Evolutionary conservation across 768 basidiomycete genomes (phyloP).

Genomic region (Auricularia sp.): DNA sequence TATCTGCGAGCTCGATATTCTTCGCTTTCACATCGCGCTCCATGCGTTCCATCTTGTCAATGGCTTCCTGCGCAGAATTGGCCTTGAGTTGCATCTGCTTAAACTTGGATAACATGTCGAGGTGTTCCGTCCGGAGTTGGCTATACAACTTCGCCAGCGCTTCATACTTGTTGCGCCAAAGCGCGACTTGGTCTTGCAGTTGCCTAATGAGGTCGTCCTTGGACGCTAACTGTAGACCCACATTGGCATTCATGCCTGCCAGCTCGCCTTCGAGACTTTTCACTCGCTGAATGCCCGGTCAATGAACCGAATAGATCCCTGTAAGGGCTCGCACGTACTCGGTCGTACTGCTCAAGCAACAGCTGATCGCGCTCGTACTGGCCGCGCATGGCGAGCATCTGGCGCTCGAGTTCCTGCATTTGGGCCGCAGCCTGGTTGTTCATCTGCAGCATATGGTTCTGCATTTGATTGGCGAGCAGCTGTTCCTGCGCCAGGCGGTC

Average conservation of each 20-base stretch:
- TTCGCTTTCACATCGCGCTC: slow-evolving; percentile 97
- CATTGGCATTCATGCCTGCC: slow-evolving; percentile 58
- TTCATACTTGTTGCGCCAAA: slow-evolving; percentile 99
- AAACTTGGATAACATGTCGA: slow-evolving; percentile 94
- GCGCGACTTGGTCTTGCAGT: slow-evolving; percentile 89
- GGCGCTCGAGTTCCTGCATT: slow-evolving; percentile 74
- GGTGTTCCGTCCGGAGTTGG: slow-evolving; percentile 91
- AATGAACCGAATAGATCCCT: background rate
- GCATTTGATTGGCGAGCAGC: slow-evolving; percentile 43
- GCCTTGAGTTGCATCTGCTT: slow-evolving; percentile 97
- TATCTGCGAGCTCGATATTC: slow-evolving; percentile 95
- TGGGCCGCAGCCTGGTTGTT: slow-evolving; percentile 70
- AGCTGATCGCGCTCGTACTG: slow-evolving; percentile 98
- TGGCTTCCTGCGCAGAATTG: slow-evolving; percentile 94
- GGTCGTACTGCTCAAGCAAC: slow-evolving; percentile 93
- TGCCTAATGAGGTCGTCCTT: slow-evolving; percentile 96
- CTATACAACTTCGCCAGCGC: slow-evolving; percentile 97
- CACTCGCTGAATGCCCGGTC: slow-evolving; percentile 57
- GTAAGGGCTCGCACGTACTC: slow-evolving; percentile 41
- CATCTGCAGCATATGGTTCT: slow-evolving; percentile 72
- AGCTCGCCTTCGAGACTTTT: slow-evolving; percentile 92
- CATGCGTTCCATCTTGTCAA: slow-evolving; percentile 98
- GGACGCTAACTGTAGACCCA: slow-evolving; percentile 74
- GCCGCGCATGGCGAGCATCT: slow-evolving; percentile 86
- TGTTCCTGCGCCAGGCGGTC: slow-evolving; percentile 86